Conservation (phyloP, 345 rosid genomes). For the Eucalyptus pumila region DNA sequence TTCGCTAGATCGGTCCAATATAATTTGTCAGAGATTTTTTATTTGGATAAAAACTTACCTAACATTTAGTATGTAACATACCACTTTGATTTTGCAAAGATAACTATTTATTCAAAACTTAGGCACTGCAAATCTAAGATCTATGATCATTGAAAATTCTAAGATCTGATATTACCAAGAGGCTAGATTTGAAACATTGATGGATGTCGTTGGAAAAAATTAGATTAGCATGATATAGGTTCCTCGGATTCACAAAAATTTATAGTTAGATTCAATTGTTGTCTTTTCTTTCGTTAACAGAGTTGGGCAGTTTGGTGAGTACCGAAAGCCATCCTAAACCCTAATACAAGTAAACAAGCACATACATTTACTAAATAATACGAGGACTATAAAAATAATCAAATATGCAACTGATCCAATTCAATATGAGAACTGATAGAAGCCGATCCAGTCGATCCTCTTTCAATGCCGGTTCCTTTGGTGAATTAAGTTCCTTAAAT, state of each 20-base stretch:
- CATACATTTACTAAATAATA: not conserved
- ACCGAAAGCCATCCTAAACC: not conserved
- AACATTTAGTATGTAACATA: too few relatives aligned
- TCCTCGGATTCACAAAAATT: not conserved
- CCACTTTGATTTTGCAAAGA: not conserved
- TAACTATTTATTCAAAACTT: not conserved
- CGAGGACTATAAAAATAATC: not conserved
- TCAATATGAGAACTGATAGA: not conserved
- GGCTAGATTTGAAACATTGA: not conserved
- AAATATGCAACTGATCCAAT: not conserved
- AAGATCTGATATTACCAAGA: not conserved
- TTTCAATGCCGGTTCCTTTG: not conserved
- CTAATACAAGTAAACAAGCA: not conserved
- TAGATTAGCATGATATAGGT: not conserved
- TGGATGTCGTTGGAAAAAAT: not conserved
- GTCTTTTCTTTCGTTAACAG: not conserved
- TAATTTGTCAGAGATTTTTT: not conserved
- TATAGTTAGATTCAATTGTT: not conserved
- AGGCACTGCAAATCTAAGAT: not conserved
- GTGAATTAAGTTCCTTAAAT: not conserved
- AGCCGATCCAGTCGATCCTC: not conserved
- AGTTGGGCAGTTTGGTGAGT: not conserved
- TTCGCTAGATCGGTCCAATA: accelerated
- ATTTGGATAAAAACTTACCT: not conserved
- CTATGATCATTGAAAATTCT: not conserved